phyloP scores from a whole-genome alignment of 2,329 filamentous ascomycete species.

The Aspergillus flavus region DNA sequence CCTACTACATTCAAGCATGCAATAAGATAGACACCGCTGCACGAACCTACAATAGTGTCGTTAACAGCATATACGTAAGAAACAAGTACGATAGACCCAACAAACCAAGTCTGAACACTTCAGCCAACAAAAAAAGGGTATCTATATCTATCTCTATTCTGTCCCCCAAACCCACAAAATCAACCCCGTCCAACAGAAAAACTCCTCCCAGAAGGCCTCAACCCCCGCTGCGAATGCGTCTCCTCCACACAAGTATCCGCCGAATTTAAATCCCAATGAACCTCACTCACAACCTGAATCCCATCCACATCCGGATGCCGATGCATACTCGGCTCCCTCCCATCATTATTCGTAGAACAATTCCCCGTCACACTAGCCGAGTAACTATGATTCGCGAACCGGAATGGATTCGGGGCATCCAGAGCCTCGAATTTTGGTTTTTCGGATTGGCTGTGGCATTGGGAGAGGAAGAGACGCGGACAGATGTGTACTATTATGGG shows the following conservation, averaged over 20 bases:
- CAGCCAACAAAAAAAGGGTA: too few species aligned
- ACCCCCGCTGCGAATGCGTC: not conserved
- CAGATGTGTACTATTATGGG: constrained; percentile 30
- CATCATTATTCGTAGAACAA: constrained; percentile 20
- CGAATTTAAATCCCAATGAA: constrained; percentile 28
- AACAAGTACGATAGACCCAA: not conserved
- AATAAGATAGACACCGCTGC: not conserved
- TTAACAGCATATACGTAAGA: not conserved
- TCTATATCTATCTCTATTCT: not conserved
- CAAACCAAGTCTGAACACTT: too few species aligned
- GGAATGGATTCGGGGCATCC: constrained; percentile 11
- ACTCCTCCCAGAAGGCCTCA: not conserved
- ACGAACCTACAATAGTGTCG: not conserved
- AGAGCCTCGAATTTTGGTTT: constrained; percentile 14
- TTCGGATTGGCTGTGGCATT: constrained; percentile 15
- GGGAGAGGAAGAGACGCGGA: constrained; percentile 26
- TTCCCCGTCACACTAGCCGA: constrained; percentile 29
- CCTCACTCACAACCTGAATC: constrained; percentile 33
- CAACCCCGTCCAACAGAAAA: not conserved
- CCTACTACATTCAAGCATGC: not conserved
- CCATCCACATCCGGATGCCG: constrained; percentile 18
- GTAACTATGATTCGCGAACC: constrained; percentile 20
- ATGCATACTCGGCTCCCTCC: not conserved
- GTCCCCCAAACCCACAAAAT: not conserved
- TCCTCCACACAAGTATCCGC: not conserved